A percentile compares a stretch with the other conserved stretches of the same genome.
phyloP scores from a whole-genome alignment of 805 yeast species.

The Ogataea philodendri region DNA sequence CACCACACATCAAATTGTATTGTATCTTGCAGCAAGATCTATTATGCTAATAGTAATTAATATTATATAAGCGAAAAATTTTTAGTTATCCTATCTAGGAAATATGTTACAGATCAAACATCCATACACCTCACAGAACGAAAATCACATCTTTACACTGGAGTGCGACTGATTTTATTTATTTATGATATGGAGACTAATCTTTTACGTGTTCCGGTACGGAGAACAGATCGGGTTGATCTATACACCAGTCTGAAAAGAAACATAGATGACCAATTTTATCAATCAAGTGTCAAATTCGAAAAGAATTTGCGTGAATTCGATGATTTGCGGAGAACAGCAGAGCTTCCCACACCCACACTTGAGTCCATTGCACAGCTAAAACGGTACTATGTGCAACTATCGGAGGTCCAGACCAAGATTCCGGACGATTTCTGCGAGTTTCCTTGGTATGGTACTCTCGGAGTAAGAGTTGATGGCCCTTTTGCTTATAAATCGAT shows the following conservation, averaged over 20 bases:
- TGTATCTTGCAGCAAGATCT: conserved; percentile 4
- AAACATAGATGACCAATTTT: conserved; percentile 41
- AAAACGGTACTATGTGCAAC: conserved; percentile 45
- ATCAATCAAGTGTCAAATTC: conserved; percentile 35
- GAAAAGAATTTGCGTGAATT: conserved; percentile 37
- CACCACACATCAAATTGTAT: conserved; percentile 10
- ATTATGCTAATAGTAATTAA: background rate
- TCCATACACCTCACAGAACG: background rate
- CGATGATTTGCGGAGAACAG: conserved; percentile 42
- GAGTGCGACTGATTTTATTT: conserved; percentile 4
- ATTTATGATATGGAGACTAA: conserved; percentile 26
- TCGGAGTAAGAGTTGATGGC: conserved; percentile 53
- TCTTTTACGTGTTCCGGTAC: conserved; percentile 39
- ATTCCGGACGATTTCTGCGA: conserved; percentile 62
- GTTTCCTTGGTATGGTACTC: conserved; percentile 72
- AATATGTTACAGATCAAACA: background rate
- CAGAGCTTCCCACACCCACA: conserved; percentile 33
- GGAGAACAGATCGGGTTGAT: conserved; percentile 36
- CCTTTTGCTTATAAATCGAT: conserved; percentile 49
- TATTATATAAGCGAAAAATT: conserved; percentile 5
- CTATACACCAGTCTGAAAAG: conserved; percentile 33
- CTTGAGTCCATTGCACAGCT: conserved; percentile 38
- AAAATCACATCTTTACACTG: conserved; percentile 7
- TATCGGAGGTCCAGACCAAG: conserved; percentile 46
- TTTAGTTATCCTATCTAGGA: conserved; percentile 6